Evolutionary conservation across 345 rosid genomes (phyloP), one percentile per base, ranked within the genome.

Genomic region (Gossypium sturtianum): DNA sequence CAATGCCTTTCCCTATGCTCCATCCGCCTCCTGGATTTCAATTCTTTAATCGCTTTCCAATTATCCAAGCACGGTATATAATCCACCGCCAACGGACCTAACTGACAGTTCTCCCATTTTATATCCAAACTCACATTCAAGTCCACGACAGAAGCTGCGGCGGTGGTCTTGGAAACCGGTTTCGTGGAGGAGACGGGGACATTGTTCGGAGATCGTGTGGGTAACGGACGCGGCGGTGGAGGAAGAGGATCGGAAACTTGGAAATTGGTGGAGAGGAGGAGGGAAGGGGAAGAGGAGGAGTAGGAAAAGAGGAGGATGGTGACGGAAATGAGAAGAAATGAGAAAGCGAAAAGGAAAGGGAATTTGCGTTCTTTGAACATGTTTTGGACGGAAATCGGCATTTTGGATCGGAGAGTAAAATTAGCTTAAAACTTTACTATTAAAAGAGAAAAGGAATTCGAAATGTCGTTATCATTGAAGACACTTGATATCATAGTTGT

Each of bases 1-100:
- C 98, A 94, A 80, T 94, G 97, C 20, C 98, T 78, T 80, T 94
- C 98, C 11, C 95, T 77, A 78, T 89, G 97, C 83, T 94, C 97
- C 98, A 92, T 92, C 73, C 87, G 97, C 78, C 83, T 82, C 74
- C 92, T 88, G 16, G 95, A 86, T 73, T 80, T 73, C 82, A 91
- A 83, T 68, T 79, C 82, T 63, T 92, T 91, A 17, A 92, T 81
- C 5, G 90, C 97, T 16, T 53, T 27, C 25, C 8, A 41, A 67
- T 92, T 94, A 67, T 94, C 97, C 80, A 92, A 74, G 84, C 98
- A 92, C 51, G 98, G 96, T 73, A 94, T 91, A 62, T 76, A 85
- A 82, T 94, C 98, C 64, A 81, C 90, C 43, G 83, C 87, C 51
- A 87, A 87, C 66, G 63, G 76, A 5, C 79, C 22, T 2, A 87